phyloP scores from a whole-genome alignment of 768 basidiomycete species.

The Rickenella mellea region DNA sequence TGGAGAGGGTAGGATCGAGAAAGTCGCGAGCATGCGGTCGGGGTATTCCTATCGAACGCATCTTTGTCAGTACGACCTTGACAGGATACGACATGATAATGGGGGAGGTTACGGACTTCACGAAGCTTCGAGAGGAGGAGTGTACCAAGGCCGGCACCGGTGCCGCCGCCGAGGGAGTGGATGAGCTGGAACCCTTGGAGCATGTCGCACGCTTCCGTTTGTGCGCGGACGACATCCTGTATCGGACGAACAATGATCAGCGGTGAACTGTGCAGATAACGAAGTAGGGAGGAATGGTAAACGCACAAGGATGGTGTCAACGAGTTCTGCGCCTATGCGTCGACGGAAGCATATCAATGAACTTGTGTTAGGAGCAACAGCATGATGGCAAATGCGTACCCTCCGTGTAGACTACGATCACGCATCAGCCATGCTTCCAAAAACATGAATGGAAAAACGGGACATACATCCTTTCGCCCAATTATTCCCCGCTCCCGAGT shows the following conservation, averaged over 20 bases:
- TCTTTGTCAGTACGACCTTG: conserved; percentile 12
- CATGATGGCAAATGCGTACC: conserved; percentile 31
- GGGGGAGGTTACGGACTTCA: conserved; percentile 41
- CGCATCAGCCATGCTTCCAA: too few species aligned
- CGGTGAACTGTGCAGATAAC: neutral
- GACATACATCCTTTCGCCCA: conserved; percentile 90
- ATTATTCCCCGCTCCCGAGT: conserved; percentile 75
- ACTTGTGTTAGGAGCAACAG: neutral
- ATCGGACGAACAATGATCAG: too few species aligned
- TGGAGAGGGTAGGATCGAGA: conserved; percentile 44
- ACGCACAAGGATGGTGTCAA: conserved; percentile 67
- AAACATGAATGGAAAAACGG: too few species aligned
- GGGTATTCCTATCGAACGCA: conserved; percentile 46
- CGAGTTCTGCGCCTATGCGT: conserved; percentile 91
- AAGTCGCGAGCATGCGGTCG: conserved; percentile 42
- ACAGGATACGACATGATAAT: too few species aligned
- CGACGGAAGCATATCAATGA: neutral
- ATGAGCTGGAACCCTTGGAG: conserved; percentile 88
- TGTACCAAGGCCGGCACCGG: conserved; percentile 79
- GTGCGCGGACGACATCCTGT: conserved; percentile 70
- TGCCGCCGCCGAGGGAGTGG: conserved; percentile 88
- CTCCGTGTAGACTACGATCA: conserved; percentile 79
- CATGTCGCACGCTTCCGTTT: conserved; percentile 74
- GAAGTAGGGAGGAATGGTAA: neutral
- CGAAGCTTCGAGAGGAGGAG: conserved; percentile 73